A percentile compares a stretch with the other conserved stretches of the same genome.
Evolutionary conservation across 352 stramenopile genomes (phyloP).

Genomic region (Labyrinthula sp.): DNA sequence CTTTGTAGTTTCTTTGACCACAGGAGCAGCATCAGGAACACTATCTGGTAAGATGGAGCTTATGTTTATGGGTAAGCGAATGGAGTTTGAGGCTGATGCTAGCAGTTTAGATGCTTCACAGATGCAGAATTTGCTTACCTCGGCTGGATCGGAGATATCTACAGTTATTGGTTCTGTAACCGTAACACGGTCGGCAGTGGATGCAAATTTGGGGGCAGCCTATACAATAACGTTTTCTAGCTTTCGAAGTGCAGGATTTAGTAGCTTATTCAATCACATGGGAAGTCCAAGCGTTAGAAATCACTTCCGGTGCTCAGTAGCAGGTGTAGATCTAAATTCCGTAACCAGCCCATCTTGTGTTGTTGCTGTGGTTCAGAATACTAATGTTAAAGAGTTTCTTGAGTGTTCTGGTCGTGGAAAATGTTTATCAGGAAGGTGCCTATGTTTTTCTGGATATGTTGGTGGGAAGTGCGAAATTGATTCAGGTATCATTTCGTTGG

Average conservation of each 20-base stretch:
- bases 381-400: conserved; percentile 47
- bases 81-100: conserved; percentile 27
- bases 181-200: conserved; percentile 15
- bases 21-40: conserved; percentile 1
- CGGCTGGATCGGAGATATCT: conserved; percentile 1
- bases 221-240: conserved; percentile 48
- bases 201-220: conserved; percentile 34
- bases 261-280: conserved; percentile 52
- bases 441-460: conserved; percentile 51
- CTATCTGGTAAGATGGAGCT: conserved; percentile 5
- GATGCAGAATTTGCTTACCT: conserved; percentile 11
- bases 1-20: conserved; percentile 1
- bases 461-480: conserved; percentile 45
- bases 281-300: conserved; percentile 45
- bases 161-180: conserved; percentile 2
- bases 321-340: conserved; percentile 37
- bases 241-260: conserved; percentile 43
- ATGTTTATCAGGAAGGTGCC: conserved; percentile 47
- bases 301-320: conserved; percentile 52
- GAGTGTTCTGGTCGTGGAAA: conserved; percentile 52
- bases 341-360: conserved; percentile 41
- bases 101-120: neutral
- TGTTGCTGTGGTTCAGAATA: conserved; percentile 42
- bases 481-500: conserved; percentile 47
- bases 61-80: conserved; percentile 27